Conservation (phyloP, 768 basidiomycete species). For the Xerocomus brunneocitrinus region DNA sequence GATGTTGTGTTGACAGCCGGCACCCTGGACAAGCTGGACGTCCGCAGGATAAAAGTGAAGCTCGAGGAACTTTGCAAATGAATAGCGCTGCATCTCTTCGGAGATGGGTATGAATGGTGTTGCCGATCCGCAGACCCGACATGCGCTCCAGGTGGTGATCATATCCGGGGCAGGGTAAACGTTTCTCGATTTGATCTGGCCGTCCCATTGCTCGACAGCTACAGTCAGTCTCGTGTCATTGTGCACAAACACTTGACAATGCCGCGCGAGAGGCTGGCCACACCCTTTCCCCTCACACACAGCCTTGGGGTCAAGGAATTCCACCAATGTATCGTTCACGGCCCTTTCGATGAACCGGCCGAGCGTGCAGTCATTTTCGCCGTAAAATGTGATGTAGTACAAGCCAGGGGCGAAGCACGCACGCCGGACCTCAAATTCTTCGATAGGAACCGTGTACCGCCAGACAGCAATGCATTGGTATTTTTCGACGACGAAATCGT, state of each 20-base stretch:
- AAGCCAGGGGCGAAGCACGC: slow-evolving; percentile 75
- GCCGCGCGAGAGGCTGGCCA: slow-evolving; percentile 71
- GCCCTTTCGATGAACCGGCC: slow-evolving; percentile 89
- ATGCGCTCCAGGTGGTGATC: slow-evolving; percentile 90
- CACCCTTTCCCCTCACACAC: slow-evolving; percentile 83
- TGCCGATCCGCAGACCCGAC: slow-evolving; percentile 69
- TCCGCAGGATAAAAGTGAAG: slow-evolving; percentile 93
- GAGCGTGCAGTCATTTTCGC: slow-evolving; percentile 87
- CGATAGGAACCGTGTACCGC: slow-evolving; percentile 74
- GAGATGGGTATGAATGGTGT: slow-evolving; percentile 88
- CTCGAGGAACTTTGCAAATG: slow-evolving; percentile 94
- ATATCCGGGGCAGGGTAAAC: slow-evolving; percentile 62
- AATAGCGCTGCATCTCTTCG: slow-evolving; percentile 89
- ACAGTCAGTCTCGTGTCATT: slow-evolving; percentile 79
- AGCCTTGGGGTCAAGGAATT: slow-evolving; percentile 69
- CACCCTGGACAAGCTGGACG: slow-evolving; percentile 78
- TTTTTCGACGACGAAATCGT: slow-evolving; percentile 87
- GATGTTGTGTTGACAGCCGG: slow-evolving; percentile 91
- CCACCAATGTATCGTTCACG: slow-evolving; percentile 60
- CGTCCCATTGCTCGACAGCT: slow-evolving; percentile 86
- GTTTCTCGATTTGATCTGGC: slow-evolving; percentile 59
- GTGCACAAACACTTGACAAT: slow-evolving; percentile 90
- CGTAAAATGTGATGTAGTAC: slow-evolving; percentile 81
- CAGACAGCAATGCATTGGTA: slow-evolving; percentile 85
- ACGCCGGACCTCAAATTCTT: slow-evolving; percentile 61